These are phyloP conservation scores for Penicillium sp. DNA, from an alignment of 2,329 filamentous ascomycete genomes.

Conservation along the genomic window DNA sequence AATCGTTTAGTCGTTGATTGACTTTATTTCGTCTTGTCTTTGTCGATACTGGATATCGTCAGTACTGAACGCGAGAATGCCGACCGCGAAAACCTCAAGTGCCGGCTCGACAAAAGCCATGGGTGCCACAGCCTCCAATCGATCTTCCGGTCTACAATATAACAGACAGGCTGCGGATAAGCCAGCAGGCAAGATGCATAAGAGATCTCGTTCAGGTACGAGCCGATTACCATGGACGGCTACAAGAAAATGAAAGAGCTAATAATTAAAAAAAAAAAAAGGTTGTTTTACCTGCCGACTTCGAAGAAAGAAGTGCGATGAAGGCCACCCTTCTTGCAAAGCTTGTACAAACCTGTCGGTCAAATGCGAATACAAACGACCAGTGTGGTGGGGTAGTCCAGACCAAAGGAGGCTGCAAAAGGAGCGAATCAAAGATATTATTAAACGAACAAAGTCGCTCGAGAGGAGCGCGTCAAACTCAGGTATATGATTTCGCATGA, in stretches of 20 bases:
- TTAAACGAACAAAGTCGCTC: slow-evolving; percentile 93
- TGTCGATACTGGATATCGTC: slow-evolving; percentile 7
- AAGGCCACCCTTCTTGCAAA: slow-evolving; percentile 66
- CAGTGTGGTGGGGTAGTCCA: slow-evolving; percentile 96
- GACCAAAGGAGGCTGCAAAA: slow-evolving; percentile 85
- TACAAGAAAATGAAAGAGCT: too few relatives aligned
- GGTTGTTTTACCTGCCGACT: slow-evolving; percentile 71
- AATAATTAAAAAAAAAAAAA: slow-evolving; percentile 33
- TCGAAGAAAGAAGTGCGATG: slow-evolving; percentile 72
- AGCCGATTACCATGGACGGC: too few relatives aligned
- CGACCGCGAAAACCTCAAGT: background rate
- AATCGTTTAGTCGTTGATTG: slow-evolving; percentile 7
- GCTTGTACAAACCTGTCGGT: slow-evolving; percentile 76
- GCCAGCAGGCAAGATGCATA: background rate
- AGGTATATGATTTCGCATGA: background rate
- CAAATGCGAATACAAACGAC: slow-evolving; percentile 93
- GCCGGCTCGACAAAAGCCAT: background rate
- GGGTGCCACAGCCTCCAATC: background rate
- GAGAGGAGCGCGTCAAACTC: slow-evolving; percentile 71
- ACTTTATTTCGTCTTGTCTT: background rate
- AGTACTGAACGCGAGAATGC: slow-evolving; percentile 13
- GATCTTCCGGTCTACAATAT: background rate
- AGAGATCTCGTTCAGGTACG: background rate
- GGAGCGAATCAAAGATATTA: slow-evolving; percentile 94
- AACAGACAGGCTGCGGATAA: background rate